Evolutionary conservation across 2,329 filamentous ascomycete species (phyloP), one percentile per base, ranked within the genome.

Genomic region (Conoideocrella luteorostrata): DNA sequence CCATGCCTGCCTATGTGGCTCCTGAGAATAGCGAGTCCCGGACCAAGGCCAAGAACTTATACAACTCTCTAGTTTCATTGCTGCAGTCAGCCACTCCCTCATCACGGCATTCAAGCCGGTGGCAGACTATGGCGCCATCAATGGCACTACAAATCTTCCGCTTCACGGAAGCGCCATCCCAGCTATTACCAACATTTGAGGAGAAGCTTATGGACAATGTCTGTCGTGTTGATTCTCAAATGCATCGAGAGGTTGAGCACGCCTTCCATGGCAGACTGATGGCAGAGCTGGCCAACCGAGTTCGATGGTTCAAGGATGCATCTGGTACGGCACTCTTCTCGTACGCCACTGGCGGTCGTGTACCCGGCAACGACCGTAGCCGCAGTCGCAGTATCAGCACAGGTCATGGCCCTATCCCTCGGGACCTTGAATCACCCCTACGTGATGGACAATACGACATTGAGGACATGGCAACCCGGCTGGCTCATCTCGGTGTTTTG

Each of bases 401-500:
- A 7, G 26, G 26, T 13, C 26, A 28, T 13, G 60, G 63, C 50
- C 64, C 68, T 39, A 33, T 47, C 18, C 50, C 47, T 35, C 55
- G 60, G 40, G 61, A 65, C 29, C 44, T 60, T 39, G 63, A 69
- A 45, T 56, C 54, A 17, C 53, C 56, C 4, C 54, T 55, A 47
- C 67, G 66, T 9, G 69, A 72, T 43, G 61, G 63, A 7, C 68
- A 73, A 34, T 74, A 77, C 39, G 75, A 79, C 26, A 56, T 86
- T 29, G 72, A 75, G 34, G 82, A 88, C 46, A 78, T 95, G 61
- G 80, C 87, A 1, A 84, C 82, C 35, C 80, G 87, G 36, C 73
- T 95, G 40, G 84, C 88, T 5, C 91, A 96, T 57, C 79, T 96
- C 35, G 81, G 86, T 12, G 74, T 93, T 5, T 68, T 97, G 20